phyloP scores from a whole-genome alignment of 225 moss, liverwort and hornwort genomes.

The Physcomitrium patens region DNA sequence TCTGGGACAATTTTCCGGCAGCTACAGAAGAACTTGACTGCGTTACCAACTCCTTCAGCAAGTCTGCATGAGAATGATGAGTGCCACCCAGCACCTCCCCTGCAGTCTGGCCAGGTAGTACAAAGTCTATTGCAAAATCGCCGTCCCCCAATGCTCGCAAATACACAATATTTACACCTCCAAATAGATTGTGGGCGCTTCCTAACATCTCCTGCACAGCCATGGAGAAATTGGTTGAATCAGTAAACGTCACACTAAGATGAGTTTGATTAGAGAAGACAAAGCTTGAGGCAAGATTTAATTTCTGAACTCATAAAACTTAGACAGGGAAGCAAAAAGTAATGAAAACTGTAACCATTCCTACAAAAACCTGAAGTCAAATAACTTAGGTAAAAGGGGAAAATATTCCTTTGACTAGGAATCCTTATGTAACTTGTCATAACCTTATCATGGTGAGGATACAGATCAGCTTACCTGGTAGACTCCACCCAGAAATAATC shows the following conservation, averaged over 20 bases:
- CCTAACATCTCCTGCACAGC: constrained; percentile 72
- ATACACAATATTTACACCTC: constrained; percentile 68
- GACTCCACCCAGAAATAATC: constrained; percentile 82
- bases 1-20: constrained; percentile 58
- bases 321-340: background rate
- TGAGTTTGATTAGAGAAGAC: background rate
- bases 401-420: background rate
- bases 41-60: constrained; percentile 48
- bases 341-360: background rate
- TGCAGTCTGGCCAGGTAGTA: constrained; percentile 68
- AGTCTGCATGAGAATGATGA: constrained; percentile 46
- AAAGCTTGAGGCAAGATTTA: background rate
- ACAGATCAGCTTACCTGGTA: constrained; percentile 65
- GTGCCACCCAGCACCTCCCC: constrained; percentile 59
- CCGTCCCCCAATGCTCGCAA: constrained; percentile 50
- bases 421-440: background rate
- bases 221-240: background rate
- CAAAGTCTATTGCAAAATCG: constrained; percentile 51
- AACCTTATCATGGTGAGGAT: background rate
- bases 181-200: constrained; percentile 86
- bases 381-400: background rate
- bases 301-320: background rate
- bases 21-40: constrained; percentile 55
- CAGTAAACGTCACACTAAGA: background rate
- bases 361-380: background rate